Evolutionary conservation across 306 rosid species (phyloP).

Genomic region (Pterocarpus santalinus): DNA sequence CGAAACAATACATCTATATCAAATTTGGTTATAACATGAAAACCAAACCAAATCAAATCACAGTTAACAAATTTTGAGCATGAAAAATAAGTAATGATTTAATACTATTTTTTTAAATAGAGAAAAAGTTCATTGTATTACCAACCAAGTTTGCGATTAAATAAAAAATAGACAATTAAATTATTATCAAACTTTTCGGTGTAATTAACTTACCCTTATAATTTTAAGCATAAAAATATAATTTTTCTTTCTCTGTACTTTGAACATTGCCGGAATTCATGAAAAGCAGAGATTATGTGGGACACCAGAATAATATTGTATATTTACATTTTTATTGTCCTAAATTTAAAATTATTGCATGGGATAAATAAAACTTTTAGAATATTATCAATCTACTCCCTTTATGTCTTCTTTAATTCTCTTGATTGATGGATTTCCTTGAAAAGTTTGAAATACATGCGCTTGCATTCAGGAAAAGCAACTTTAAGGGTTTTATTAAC

Average conservation of each 20-base stretch:
- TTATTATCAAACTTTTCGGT: not conserved
- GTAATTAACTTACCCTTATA: not conserved
- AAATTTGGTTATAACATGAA: no score
- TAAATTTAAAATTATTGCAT: not conserved
- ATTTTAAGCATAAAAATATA: not conserved
- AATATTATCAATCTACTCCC: not conserved
- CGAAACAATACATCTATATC: not conserved
- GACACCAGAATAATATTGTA: constrained; percentile 1
- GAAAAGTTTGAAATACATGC: not conserved
- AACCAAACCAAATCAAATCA: no score
- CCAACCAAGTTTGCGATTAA: not conserved
- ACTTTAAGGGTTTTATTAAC: not conserved
- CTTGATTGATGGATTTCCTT: not conserved
- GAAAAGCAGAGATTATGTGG: constrained; percentile 1
- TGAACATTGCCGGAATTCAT: not conserved
- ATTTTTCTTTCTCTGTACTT: not conserved
- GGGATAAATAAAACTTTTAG: not conserved
- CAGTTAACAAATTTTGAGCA: not conserved
- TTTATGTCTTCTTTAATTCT: not conserved
- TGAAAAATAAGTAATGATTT: not conserved
- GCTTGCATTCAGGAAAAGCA: not conserved
- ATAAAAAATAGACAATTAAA: not conserved
- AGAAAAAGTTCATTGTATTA: not conserved
- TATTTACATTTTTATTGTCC: not conserved
- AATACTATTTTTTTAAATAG: not conserved